These are phyloP conservation scores for Mycena galericulata DNA, from an alignment of 768 basidiomycete genomes.

Conservation along the genomic window DNA sequence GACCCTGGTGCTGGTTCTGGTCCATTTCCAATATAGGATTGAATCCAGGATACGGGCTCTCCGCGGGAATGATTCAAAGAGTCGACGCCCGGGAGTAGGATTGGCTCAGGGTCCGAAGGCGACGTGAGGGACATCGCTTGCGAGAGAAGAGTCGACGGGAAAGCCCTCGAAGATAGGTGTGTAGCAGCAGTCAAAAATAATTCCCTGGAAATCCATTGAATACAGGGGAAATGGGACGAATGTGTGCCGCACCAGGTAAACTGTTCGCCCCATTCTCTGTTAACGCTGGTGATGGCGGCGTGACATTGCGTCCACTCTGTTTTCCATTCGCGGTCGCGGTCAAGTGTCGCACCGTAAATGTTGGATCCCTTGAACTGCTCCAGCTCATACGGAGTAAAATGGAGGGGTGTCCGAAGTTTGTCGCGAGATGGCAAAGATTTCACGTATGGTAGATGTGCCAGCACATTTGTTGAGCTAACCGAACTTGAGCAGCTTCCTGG, in stretches of 20 bases:
- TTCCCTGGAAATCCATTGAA: conserved; percentile 65
- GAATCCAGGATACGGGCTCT: conserved; percentile 86
- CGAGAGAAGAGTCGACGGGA: conserved; percentile 86
- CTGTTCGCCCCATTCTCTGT: conserved; percentile 55
- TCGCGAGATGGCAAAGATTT: conserved; percentile 69
- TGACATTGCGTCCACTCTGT: conserved; percentile 72
- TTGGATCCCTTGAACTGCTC: conserved; percentile 82
- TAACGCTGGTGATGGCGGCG: conserved; percentile 48
- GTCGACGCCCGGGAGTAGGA: conserved; percentile 91
- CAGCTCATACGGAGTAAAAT: conserved; percentile 74
- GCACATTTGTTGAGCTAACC: conserved; percentile 20
- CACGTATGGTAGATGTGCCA: conserved; percentile 72
- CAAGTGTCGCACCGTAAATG: conserved; percentile 79
- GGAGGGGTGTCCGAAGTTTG: conserved; percentile 76
- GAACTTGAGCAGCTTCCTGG: conserved; percentile 1
- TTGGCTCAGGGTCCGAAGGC: conserved; percentile 69
- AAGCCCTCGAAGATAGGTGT: conserved; percentile 88
- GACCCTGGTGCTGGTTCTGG: conserved; percentile 40
- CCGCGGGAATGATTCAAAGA: conserved; percentile 86
- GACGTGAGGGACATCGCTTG: conserved; percentile 63
- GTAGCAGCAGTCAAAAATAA: conserved; percentile 78
- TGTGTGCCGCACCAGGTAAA: conserved; percentile 74
- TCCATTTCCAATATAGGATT: conserved; percentile 52
- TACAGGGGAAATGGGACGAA: conserved; percentile 16
- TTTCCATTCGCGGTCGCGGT: conserved; percentile 70